These are phyloP conservation scores for Penicillium frequentans DNA, from an alignment of 2,329 filamentous ascomycete genomes.

Conservation along the genomic window DNA sequence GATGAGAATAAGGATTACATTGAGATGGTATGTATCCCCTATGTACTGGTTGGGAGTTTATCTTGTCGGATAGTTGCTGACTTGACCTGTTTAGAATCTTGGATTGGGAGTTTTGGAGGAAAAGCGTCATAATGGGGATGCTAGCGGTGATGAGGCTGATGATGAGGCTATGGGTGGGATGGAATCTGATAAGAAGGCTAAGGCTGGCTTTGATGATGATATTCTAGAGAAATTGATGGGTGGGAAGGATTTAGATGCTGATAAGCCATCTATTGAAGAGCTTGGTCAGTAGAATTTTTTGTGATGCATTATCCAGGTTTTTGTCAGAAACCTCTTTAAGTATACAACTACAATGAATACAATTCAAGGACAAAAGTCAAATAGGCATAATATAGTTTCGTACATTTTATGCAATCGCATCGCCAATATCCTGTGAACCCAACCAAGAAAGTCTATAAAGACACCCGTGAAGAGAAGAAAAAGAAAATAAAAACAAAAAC, in stretches of 20 bases:
- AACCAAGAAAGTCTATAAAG: constrained; percentile 4
- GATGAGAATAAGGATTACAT: constrained; percentile 41
- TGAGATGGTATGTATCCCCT: constrained; percentile 40
- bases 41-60: neutral
- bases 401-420: constrained; percentile 18
- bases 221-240: constrained; percentile 41
- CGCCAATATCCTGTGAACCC: constrained; percentile 2
- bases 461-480: constrained; percentile 4
- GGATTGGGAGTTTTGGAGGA: constrained; percentile 48
- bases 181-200: constrained; percentile 11
- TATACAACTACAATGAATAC: neutral
- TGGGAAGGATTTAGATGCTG: constrained; percentile 25
- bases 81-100: constrained; percentile 34
- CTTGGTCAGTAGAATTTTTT: constrained; percentile 13
- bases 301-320: neutral
- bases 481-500: constrained; percentile 20
- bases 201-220: constrained; percentile 23
- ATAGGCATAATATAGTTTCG: constrained; percentile 16
- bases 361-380: constrained; percentile 1
- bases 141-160: constrained; percentile 17
- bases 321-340: neutral
- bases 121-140: constrained; percentile 26
- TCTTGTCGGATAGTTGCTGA: constrained; percentile 3
- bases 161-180: constrained; percentile 2
- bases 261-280: constrained; percentile 42